Base-by-base conservation (phyloP, 2,329 filamentous ascomycete species). In the Macrophomina tecta region DNA sequence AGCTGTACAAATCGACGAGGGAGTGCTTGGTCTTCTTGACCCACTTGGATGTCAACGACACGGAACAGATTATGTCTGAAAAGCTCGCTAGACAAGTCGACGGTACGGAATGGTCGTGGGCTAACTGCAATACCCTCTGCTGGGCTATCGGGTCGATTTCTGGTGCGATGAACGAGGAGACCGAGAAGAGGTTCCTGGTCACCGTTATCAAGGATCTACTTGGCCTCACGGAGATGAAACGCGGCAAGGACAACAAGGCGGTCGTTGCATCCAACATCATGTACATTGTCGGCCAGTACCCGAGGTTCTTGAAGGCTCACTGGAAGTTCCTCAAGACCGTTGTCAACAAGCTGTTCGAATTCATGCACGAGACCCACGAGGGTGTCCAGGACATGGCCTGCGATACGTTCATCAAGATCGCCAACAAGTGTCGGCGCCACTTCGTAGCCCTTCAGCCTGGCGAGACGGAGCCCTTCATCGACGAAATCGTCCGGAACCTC, bases 301-400 rank as follows among this genome's bases (percentile, higher is more conserved):
- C 95, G 45, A 92, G 95, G 23, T 99, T 99, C 83, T 83, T 99
- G 74, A 99, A 99, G 83, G 95, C 95, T 1, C 95, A 99, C 80
- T 99, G 95, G 95, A 99, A 99, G 79, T 99, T 99, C 82, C 84
- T 99, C 66, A 99, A 99, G 88, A 99, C 95, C 2, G 95, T 99
- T 18, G 95, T 99, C 75, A 99, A 99, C 83, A 99, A 99, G 84
- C 87, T 99, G 5, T 99, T 99, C 75, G 95, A 99, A 82, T 99
- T 99, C 77, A 99, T 99, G 95, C 95, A 99, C 79, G 95, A 99
- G 81, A 98, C 95, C 1, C 95, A 99, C 75, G 95, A 99, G 83
- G 95, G 93, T 83, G 95, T 99, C 32, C 96, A 99, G 81, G 95
- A 99, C 81, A 99, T 99, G 96, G 95, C 95, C 74, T 99, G 95